Evolutionary conservation across 768 basidiomycete genomes (phyloP).

Genomic region (Chalciporus pseudorubinellus): DNA sequence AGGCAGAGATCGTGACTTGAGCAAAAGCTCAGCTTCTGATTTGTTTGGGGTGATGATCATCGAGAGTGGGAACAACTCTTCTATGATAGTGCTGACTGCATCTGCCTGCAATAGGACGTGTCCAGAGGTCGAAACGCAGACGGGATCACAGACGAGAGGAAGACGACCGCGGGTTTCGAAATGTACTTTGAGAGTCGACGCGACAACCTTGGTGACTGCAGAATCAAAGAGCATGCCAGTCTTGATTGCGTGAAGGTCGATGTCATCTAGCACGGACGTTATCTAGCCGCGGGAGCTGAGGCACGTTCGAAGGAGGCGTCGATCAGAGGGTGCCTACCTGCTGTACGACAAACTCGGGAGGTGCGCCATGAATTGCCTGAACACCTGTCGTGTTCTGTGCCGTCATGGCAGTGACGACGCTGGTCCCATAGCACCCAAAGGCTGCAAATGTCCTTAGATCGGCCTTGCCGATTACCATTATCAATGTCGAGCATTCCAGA

Average conservation of each 20-base stretch:
- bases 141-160: slow-evolving; percentile 81
- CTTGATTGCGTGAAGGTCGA: slow-evolving; percentile 72
- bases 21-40: slow-evolving; percentile 70
- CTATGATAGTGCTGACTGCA: slow-evolving; percentile 58
- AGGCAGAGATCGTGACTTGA: slow-evolving; percentile 36
- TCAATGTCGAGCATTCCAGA: no score
- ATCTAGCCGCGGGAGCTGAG: slow-evolving; percentile 45
- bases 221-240: slow-evolving; percentile 85
- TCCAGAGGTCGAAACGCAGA: slow-evolving; percentile 88
- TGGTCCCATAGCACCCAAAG: slow-evolving; percentile 74
- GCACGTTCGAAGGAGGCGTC: not conserved
- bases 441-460: slow-evolving; percentile 86
- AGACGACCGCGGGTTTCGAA: slow-evolving; percentile 37
- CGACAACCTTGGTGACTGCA: slow-evolving; percentile 50
- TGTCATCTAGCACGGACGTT: slow-evolving; percentile 65
- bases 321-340: slow-evolving; percentile 50
- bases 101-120: slow-evolving; percentile 69
- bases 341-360: slow-evolving; percentile 66
- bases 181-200: slow-evolving; percentile 44
- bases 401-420: slow-evolving; percentile 80
- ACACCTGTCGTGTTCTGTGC: slow-evolving; percentile 90
- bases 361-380: slow-evolving; percentile 64
- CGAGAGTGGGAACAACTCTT: slow-evolving; percentile 68
- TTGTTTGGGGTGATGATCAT: slow-evolving; percentile 83
- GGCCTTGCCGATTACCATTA: no score